Evolutionary conservation across 345 rosid species (phyloP).

Genomic region (Brassica rapa): DNA sequence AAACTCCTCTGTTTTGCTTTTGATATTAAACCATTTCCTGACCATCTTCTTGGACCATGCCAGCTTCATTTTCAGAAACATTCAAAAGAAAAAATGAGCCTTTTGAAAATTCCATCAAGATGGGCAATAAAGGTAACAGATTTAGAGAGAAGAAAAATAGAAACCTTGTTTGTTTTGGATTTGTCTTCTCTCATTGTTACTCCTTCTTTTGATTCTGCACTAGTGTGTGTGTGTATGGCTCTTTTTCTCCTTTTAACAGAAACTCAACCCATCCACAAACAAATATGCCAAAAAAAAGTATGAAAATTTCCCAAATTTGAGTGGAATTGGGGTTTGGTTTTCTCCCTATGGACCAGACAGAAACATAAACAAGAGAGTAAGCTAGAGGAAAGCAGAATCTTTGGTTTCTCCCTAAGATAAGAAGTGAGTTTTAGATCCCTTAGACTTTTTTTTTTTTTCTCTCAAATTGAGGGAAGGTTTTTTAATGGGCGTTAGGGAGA

Average conservation of each 20-base stretch:
- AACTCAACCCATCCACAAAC: constrained; percentile 21
- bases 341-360: constrained; percentile 22
- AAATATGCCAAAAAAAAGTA: neutral
- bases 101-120: constrained; percentile 7
- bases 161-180: constrained; percentile 87
- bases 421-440: neutral
- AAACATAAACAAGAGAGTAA: constrained; percentile 5
- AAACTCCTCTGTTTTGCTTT: constrained; percentile 85
- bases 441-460: neutral
- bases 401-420: constrained; percentile 24
- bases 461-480: constrained; percentile 22
- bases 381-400: neutral
- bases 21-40: constrained; percentile 90
- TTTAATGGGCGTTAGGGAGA: too few species aligned
- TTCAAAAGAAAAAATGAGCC: constrained; percentile 5
- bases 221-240: constrained; percentile 41
- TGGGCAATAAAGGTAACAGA: constrained; percentile 6
- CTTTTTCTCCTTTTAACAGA: constrained; percentile 13
- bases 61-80: constrained; percentile 53
- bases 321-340: neutral
- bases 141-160: neutral
- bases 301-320: constrained; percentile 13
- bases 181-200: constrained; percentile 81
- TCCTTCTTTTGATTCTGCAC: constrained; percentile 35
- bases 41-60: constrained; percentile 97